These are phyloP conservation scores for Citrullus amarus DNA, from an alignment of 306 rosid genomes.

Conservation along the genomic window DNA sequence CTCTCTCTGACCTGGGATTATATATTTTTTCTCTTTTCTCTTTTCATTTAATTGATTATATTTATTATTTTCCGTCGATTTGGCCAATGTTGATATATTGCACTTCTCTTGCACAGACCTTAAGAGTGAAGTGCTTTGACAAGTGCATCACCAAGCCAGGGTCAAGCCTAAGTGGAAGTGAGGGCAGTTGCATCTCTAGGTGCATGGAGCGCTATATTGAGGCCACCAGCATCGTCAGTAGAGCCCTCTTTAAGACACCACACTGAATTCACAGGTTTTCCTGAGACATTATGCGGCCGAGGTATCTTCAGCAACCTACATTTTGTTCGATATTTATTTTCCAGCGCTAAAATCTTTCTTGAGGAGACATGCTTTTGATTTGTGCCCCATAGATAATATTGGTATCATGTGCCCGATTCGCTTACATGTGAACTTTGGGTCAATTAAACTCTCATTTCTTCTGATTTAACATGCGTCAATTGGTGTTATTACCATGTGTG, in stretches of 20 bases:
- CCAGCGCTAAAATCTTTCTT: not conserved
- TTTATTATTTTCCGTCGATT: not conserved
- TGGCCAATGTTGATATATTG: not conserved
- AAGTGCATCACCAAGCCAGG: conserved; percentile 92
- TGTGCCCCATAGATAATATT: not conserved
- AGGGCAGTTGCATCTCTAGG: conserved; percentile 86
- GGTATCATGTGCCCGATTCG: not conserved
- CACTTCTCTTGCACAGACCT: conserved; percentile 47
- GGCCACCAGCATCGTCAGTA: conserved; percentile 85
- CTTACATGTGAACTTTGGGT: not conserved
- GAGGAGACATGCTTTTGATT: not conserved
- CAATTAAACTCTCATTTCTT: not conserved
- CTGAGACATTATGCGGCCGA: not conserved
- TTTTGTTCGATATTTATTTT: not conserved
- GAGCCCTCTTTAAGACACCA: conserved; percentile 44
- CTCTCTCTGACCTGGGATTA: not conserved
- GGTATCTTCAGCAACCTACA: not conserved
- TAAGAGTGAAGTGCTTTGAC: conserved; percentile 79
- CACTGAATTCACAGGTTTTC: conserved; percentile 19
- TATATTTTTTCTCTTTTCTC: not conserved
- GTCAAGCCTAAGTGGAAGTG: conserved; percentile 71
- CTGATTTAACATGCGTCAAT: not conserved
- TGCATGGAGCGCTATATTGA: conserved; percentile 93
- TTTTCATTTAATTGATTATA: not conserved
- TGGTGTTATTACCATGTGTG: not conserved